Percentiles rank a stretch among this genome's conserved stretches.
These are phyloP conservation scores for Fusarium cyanostomum DNA, from an alignment of 2,329 filamentous ascomycete species.

Conservation along the genomic window DNA sequence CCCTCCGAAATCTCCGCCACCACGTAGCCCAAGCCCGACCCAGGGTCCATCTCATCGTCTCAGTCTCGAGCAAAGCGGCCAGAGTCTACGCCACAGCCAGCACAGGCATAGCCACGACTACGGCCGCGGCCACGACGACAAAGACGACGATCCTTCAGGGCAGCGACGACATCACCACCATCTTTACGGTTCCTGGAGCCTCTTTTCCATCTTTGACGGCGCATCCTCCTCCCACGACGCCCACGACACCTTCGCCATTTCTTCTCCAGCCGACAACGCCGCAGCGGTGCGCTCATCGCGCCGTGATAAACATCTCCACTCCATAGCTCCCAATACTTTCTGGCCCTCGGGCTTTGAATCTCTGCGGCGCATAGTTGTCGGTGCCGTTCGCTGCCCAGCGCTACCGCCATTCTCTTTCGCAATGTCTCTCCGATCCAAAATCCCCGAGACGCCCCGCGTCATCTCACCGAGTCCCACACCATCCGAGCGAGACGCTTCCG, in stretches of 20 bases:
- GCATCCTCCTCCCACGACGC: constrained; percentile 15
- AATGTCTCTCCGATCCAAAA: constrained; percentile 63
- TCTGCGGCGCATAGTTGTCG: constrained; percentile 62
- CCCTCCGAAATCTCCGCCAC: constrained; percentile 35
- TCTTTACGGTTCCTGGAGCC: constrained; percentile 15
- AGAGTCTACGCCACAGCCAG: constrained; percentile 28
- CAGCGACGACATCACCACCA: constrained; percentile 43
- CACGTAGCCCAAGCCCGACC: constrained; percentile 32
- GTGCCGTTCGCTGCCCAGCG: constrained; percentile 63
- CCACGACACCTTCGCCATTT: constrained; percentile 35
- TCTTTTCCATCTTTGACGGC: constrained; percentile 36
- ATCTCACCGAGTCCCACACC: constrained; percentile 85
- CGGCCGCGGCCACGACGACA: constrained; percentile 25
- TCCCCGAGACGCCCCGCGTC: constrained; percentile 85
- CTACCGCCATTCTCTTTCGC: constrained; percentile 67
- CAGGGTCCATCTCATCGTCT: constrained; percentile 12
- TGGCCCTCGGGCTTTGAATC: constrained; percentile 60
- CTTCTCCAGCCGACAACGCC: constrained; percentile 20
- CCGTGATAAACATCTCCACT: constrained; percentile 63
- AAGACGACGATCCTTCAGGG: constrained; percentile 24
- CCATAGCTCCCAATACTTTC: constrained; percentile 37
- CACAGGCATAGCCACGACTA: constrained; percentile 34
- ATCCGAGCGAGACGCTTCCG: constrained; percentile 46
- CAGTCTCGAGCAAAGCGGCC: constrained; percentile 14
- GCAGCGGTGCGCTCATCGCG: constrained; percentile 52